Base-by-base conservation (phyloP, 148 eudicot species). In the Fagopyrum esculentum region DNA sequence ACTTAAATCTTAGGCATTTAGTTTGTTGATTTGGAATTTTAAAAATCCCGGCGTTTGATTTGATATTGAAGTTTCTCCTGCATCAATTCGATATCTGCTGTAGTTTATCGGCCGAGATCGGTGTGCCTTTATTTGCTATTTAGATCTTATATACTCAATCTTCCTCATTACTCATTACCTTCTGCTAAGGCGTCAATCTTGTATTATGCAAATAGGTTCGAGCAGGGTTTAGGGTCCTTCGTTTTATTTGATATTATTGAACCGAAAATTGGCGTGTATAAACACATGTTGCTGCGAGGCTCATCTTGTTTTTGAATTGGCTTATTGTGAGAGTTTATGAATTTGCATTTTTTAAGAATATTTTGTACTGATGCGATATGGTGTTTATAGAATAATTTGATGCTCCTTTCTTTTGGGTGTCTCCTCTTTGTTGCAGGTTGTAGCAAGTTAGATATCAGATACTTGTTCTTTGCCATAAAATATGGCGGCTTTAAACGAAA, bases 401-500 rank as follows among this genome's bases (percentile, higher is more conserved):
- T 49, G 52, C 52, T 9, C 12, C 52, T 12, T 8, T 49, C 12
- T 9, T 49, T 9, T 49, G 9, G 11, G 52, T 7, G 52, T 49
- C 11, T 49, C 12, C 52, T 49, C 2, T 35, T 35, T 49, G 52
- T 49, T 49, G 52, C 52, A 49, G 52, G 12, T 49, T 49, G 9
- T 49, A 2, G 52, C 52, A 49, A 49, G 40, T 7, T 49, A 8
- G 52, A 49, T 49, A 9, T 49, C 52, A 49, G 11, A 48, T 48
- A 48, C 26, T 9, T 48, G 4, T 48, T 9, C 9, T 9, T 5
- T 48, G 50, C 50, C 50, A 6, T 48, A 60, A 5, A 60, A 54
- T 19, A 92, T 92, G 95, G 87, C 91, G 30, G 85, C 87, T 29
- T 74, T 88, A 75, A 87, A 73, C 73, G 92, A 92, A 4, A 73